Conservation (phyloP, 306 rosid species). For the Prunus persica region DNA sequence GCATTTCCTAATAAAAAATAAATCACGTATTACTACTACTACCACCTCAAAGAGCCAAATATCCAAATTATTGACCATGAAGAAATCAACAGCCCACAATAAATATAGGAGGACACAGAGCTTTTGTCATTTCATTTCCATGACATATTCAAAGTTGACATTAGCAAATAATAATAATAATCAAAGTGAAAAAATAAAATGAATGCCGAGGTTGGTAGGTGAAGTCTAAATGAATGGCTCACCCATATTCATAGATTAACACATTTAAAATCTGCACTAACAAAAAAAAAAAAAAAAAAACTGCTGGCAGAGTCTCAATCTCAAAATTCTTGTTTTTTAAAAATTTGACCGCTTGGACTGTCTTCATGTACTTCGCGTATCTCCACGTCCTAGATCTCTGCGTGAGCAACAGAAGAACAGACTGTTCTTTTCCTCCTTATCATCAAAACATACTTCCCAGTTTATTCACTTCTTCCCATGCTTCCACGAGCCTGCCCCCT, state of each 20-base stretch:
- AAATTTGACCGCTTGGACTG: constrained; percentile 36
- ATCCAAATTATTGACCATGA: background rate
- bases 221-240: background rate
- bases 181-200: background rate
- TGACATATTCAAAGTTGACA: background rate
- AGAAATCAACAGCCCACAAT: background rate
- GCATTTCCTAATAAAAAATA: no score
- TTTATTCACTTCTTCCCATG: constrained; percentile 6
- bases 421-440: constrained; percentile 24
- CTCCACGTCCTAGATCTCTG: constrained; percentile 71
- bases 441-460: background rate
- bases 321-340: background rate
- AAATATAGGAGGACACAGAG: background rate
- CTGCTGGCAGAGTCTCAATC: background rate
- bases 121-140: background rate
- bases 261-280: background rate
- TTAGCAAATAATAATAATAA: background rate
- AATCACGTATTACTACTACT: background rate
- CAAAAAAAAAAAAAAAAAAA: no score
- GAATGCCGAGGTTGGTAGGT: background rate
- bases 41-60: background rate
- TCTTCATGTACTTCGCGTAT: constrained; percentile 38
- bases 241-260: background rate
- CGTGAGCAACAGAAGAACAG: constrained; percentile 20
- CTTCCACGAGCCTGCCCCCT: constrained; percentile 28